Evolutionary conservation across 306 rosid species (phyloP).

Genomic region (Astragalus glycyphyllos): DNA sequence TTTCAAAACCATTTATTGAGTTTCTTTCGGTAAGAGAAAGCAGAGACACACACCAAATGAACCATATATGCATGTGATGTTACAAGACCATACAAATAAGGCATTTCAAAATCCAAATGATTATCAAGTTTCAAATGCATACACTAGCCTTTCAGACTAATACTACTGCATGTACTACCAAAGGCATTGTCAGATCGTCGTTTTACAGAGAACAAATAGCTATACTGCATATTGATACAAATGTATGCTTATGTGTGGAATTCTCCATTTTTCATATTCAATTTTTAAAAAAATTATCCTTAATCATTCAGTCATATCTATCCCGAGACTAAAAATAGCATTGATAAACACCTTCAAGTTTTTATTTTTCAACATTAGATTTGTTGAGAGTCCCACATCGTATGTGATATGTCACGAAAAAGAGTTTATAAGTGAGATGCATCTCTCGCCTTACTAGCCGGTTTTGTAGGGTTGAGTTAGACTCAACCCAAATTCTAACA

Average conservation of each 20-base stretch:
- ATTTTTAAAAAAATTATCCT: not conserved
- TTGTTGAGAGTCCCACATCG: too few species aligned
- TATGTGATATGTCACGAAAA: too few species aligned
- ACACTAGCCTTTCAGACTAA: conserved; percentile 1
- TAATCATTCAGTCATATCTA: not conserved
- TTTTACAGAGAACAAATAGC: conserved; percentile 16
- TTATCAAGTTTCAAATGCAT: not conserved
- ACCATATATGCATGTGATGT: not conserved
- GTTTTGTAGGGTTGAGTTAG: too few species aligned
- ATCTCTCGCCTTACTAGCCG: too few species aligned
- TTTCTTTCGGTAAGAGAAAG: conserved; percentile 4
- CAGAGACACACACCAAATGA: conserved; percentile 5
- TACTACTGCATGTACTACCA: not conserved
- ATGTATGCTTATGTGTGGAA: not conserved
- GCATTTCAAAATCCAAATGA: not conserved
- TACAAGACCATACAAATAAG: conserved; percentile 2
- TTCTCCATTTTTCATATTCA: not conserved
- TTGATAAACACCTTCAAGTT: not conserved
- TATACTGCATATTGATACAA: not conserved
- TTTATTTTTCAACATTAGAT: not conserved
- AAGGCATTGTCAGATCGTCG: not conserved
- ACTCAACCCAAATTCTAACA: too few species aligned
- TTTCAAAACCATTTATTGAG: not conserved
- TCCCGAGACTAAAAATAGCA: not conserved
- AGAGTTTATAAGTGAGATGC: too few species aligned